Conservation (phyloP, 225 moss, liverwort and hornwort genomes). For the Sphagnum contortum region DNA sequence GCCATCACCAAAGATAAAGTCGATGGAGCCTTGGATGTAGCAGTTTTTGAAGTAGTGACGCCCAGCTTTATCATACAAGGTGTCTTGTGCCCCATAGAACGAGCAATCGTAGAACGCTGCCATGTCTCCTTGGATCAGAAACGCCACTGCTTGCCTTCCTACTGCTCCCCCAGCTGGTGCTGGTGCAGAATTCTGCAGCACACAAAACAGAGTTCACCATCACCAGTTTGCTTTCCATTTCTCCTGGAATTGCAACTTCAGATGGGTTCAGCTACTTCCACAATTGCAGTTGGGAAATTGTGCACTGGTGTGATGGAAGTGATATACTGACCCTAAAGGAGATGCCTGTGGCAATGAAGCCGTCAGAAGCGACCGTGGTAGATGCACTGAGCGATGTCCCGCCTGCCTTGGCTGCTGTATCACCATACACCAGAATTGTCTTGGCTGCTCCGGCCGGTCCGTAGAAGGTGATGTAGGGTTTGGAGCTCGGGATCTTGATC, state of each 20-base stretch:
- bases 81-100: constrained; percentile 53
- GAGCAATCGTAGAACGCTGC: constrained; percentile 57
- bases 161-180: constrained; percentile 24
- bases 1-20: constrained; percentile 52
- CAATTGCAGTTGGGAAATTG: too few species aligned
- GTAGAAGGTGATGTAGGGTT: constrained; percentile 20
- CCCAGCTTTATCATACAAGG: constrained; percentile 45
- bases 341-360: constrained; percentile 34
- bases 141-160: constrained; percentile 50
- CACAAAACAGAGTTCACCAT: neutral
- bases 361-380: constrained; percentile 13
- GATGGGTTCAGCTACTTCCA: too few species aligned
- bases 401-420: constrained; percentile 31
- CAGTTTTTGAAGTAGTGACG: constrained; percentile 56
- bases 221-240: too few species aligned
- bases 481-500: constrained; percentile 28
- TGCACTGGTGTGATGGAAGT: too few species aligned
- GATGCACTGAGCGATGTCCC: constrained; percentile 49
- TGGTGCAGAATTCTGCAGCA: constrained; percentile 41
- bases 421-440: constrained; percentile 25
- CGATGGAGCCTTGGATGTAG: constrained; percentile 44
- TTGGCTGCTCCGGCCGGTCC: constrained; percentile 9
- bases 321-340: constrained; percentile 23
- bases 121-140: constrained; percentile 48
- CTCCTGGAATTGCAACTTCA: too few species aligned